Conservation (phyloP, 768 basidiomycete species). For the Boletus insuetus region DNA sequence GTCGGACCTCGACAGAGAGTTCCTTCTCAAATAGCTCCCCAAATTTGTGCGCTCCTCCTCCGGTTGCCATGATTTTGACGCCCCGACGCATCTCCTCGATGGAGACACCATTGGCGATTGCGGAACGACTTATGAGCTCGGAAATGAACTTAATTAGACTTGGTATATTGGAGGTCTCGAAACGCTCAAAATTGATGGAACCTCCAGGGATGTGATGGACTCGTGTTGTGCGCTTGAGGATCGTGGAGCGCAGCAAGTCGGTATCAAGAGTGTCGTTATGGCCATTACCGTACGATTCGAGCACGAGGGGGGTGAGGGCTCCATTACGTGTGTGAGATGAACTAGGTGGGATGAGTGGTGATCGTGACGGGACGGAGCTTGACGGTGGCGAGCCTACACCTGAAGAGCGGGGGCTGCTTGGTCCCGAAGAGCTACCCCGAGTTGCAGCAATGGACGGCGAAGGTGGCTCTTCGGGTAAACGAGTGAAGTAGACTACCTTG, state of each 20-base stretch:
- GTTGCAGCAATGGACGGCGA: conserved; percentile 70
- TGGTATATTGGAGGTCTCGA: conserved; percentile 88
- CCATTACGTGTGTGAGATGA: conserved; percentile 50
- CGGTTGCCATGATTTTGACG: conserved; percentile 97
- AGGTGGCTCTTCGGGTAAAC: conserved; percentile 81
- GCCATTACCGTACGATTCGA: conserved; percentile 47
- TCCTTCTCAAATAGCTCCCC: conserved; percentile 74
- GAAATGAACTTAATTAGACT: conserved; percentile 86
- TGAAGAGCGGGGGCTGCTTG: conserved; percentile 43
- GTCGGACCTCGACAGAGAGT: conserved; percentile 78
- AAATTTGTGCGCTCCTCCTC: conserved; percentile 95
- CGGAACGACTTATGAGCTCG: conserved; percentile 81
- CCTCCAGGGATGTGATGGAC: conserved; percentile 87
- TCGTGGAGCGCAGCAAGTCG: conserved; percentile 55
- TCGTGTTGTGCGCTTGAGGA: conserved; percentile 60
- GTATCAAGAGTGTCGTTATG: conserved; percentile 33
- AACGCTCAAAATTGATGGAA: conserved; percentile 95
- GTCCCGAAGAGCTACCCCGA: conserved; percentile 49
- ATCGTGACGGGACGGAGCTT: conserved; percentile 11
- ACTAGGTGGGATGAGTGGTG: conserved; percentile 24
- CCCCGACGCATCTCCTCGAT: conserved; percentile 88
- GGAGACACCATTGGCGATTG: conserved; percentile 79
- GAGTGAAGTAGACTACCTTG: conserved; percentile 98
- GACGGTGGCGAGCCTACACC: conserved; percentile 25
- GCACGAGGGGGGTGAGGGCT: conserved; percentile 78